A percentile compares a stretch with the other conserved stretches of the same genome.
Evolutionary conservation across 768 basidiomycete species (phyloP).

Genomic region (Chalciporus piperatus): DNA sequence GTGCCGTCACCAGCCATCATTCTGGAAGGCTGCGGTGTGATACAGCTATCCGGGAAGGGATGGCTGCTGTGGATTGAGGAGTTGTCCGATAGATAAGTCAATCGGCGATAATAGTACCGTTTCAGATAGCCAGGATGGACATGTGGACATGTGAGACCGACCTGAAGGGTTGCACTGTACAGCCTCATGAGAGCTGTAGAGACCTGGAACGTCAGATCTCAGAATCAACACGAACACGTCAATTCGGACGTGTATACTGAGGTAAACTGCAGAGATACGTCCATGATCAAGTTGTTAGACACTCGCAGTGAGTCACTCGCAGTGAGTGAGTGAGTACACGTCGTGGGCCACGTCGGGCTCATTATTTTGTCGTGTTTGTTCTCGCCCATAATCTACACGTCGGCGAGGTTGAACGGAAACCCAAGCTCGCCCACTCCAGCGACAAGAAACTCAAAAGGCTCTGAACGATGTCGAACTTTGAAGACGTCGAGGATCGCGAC

Average conservation of each 20-base stretch:
- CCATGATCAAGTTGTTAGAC: no score
- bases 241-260: background rate
- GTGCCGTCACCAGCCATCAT: background rate
- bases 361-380: slow-evolving; percentile 21
- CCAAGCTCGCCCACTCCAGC: background rate
- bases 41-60: background rate
- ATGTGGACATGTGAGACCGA: no score
- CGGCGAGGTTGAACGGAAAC: slow-evolving; percentile 7
- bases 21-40: background rate
- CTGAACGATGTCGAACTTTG: slow-evolving; percentile 72
- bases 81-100: background rate
- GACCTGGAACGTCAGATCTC: no score
- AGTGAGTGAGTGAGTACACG: background rate
- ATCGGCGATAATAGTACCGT: background rate
- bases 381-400: slow-evolving; percentile 23
- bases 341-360: background rate
- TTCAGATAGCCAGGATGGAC: no score
- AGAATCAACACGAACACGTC: no score
- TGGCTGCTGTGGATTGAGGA: background rate
- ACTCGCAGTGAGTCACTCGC: no score
- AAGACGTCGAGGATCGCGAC: slow-evolving; percentile 97
- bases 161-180: no score
- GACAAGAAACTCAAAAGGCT: slow-evolving; percentile 24
- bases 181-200: background rate
- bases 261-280: background rate